Evolutionary conservation across 2,329 filamentous ascomycete genomes (phyloP), one percentile per base, ranked within the genome.

Genomic region (Aspergillus jensenii): DNA sequence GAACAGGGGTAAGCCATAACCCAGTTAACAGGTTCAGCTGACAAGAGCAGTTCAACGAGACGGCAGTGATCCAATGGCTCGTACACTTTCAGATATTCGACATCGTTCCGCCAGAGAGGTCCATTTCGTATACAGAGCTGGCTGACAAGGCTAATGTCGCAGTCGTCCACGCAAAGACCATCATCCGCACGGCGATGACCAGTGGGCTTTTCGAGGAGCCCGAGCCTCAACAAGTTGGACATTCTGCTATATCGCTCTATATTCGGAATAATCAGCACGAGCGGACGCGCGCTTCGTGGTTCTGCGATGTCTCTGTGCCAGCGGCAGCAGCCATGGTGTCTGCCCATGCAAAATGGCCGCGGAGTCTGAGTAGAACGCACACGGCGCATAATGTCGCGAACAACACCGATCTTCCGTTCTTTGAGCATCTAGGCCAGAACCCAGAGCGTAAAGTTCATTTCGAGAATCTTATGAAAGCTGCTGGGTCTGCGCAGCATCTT

Each of bases 131-230:
- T 51, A 14, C 48, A 1, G 63, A 69, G 2, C 59, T 76, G 6
- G 67, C 74, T 0, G 25, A 27, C 7, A 19, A 49, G 3, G 67
- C 67, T 9, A 50, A 59, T 1, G 62, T 77, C 3, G 55, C 63
- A 2, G 65, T 70, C 25, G 19, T 52, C 0, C 62, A 60, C 3
- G 60, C 76, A 8, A 63, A 68, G 25, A 64, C 51, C 39, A 71
- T 82, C 6, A 69, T 84, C 27, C 81, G 84, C 7, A 79, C 85
- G 67, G 82, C 79, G 41, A 86, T 86, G 77, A 85, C 83, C 11
- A 82, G 80, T 61, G 72, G 75, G 9, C 76, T 87, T 58, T 86
- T 87, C 69, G 66, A 74, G 41, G 84, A 87, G 62, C 78, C 80
- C 0, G 67, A 67, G 3, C 79, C 80, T 0, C 79, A 80, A 1